Evolutionary conservation across 371 early-diverging fungal genomes (phyloP), one percentile per base, ranked within the genome.

Genomic region (Mucor racemosus): DNA sequence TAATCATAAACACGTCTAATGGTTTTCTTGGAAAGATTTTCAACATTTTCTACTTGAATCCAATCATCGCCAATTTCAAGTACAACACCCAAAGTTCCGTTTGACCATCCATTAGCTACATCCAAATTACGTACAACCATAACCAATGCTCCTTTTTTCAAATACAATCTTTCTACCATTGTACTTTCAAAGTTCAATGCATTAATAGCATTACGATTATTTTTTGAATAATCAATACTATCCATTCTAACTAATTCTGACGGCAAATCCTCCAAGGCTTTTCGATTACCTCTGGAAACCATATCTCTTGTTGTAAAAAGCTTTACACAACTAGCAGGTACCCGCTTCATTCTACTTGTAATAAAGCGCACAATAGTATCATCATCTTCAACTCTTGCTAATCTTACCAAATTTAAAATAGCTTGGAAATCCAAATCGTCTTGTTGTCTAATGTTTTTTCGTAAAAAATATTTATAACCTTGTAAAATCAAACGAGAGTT

Each of bases 91-190:
- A 64, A 44, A 26, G 46, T 57, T 2, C 57, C 64, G 13, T 64
- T 58, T 1, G 44, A 34, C 64, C 48, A 64, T 7, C 57, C 64
- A 13, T 14, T n/a, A 44, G 35, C 3, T 10, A 64, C 38, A 57
- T 58, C 35, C 53, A 62, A 39, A 35, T 62, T 62, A 13, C 50
- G 53, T 21, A 62, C 13, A 7, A 58, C 3, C 62, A 62, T 48
- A 4, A 62, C 39, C 0, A 50, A 50, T 50, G 50, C 50, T 11
- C 48, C 13, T 2, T 5, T 11, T 35, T 62, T 62, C 8, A 50
- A 19, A 17, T 10, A 9, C 3, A 62, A 50, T 13, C 4, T 5
- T 50, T 62, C 21, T 4, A 19, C 2, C 0, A 62, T 19, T 3
- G 38, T 34, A 3, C 53, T 62, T 53, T 62, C 62, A 26, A 26